These are phyloP conservation scores for Chalara sp. DNA, from an alignment of 2,329 filamentous ascomycete genomes.

Conservation along the genomic window DNA sequence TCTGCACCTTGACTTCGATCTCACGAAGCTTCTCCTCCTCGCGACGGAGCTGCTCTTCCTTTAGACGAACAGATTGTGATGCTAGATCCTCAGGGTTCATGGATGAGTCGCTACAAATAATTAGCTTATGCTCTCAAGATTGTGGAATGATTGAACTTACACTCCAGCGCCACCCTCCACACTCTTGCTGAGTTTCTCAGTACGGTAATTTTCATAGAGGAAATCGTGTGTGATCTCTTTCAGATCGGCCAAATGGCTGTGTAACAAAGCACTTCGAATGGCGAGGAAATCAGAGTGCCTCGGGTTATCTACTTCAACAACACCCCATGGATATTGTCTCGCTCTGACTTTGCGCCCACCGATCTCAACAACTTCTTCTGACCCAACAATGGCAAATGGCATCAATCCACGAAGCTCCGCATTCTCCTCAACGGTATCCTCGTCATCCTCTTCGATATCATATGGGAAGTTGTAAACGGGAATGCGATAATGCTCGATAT, in stretches of 20 bases:
- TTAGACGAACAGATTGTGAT: constrained; percentile 93
- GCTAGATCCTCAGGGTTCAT: constrained; percentile 98
- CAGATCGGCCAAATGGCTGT: constrained; percentile 95
- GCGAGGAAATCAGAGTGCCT: constrained; percentile 98
- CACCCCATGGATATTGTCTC: constrained; percentile 97
- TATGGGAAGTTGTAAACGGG: constrained; percentile 99
- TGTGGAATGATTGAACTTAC: constrained; percentile 50
- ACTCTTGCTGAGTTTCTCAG: constrained; percentile 99
- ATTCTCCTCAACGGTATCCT: constrained; percentile 98
- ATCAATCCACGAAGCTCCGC: constrained; percentile 94
- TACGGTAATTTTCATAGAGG: constrained; percentile 99
- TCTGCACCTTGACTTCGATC: constrained; percentile 99
- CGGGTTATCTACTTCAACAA: constrained; percentile 98
- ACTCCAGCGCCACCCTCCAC: constrained; percentile 83
- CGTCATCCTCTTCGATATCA: constrained; percentile 98
- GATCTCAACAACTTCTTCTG: constrained; percentile 91
- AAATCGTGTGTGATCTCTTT: constrained; percentile 99
- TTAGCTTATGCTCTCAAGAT: constrained; percentile 27
- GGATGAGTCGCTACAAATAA: constrained; percentile 59
- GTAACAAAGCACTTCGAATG: constrained; percentile 90
- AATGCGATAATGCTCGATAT: constrained; percentile 99
- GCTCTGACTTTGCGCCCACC: constrained; percentile 88
- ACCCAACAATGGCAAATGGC: constrained; percentile 98
- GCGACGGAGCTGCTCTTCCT: constrained; percentile 98
- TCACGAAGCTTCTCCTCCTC: constrained; percentile 99